Evolutionary conservation across 2,329 filamentous ascomycete genomes (phyloP), one percentile per base, ranked within the genome.

Genomic region (Fusarium ramigenum): DNA sequence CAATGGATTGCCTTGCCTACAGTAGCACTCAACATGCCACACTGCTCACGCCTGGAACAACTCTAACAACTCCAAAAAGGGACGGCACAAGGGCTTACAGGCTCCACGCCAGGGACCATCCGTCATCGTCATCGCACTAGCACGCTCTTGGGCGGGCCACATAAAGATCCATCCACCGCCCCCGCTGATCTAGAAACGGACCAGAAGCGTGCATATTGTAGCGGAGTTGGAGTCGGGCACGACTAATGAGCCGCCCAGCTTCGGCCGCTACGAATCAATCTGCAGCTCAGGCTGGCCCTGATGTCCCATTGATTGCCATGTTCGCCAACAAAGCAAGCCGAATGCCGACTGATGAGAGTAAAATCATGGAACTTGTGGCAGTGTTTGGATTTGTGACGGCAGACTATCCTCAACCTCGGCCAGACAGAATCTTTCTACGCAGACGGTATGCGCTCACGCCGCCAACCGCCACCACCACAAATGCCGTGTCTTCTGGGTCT

Each of bases 101-200:
- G 52, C 72, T 64, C 49, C 53, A 61, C 58, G 62, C 60, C 69
- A 59, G 70, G 57, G 70, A 73, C 71, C 70, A 71, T 68, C 71
- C 70, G 66, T 68, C 64, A 66, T 67, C 63, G 63, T 64, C 63
- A 65, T 63, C 52, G 61, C 62, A 62, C 70, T 73, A 74, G 59
- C 56, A 68, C 53, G 44, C 47, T 60, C 63, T 68, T 42, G 46
- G 69, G 53, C 34, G 73, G 71, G 32, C 59, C 70, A 63, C 63
- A 62, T 50, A 67, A 58, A 64, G 72, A 71, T 66, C 77, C 75
- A 76, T 75, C 71, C 72, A 69, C 70, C 75, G 73, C 57, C 72
- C 70, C 70, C 65, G 75, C 77, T 77, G 77, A 78, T 78, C 77
- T 78, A 78, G 77, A 78, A 78, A 76, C 77, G 71, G 66, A 63